These are phyloP conservation scores for Euryodendron excelsum DNA, from an alignment of 148 eudicot genomes.

Conservation along the genomic window DNA sequence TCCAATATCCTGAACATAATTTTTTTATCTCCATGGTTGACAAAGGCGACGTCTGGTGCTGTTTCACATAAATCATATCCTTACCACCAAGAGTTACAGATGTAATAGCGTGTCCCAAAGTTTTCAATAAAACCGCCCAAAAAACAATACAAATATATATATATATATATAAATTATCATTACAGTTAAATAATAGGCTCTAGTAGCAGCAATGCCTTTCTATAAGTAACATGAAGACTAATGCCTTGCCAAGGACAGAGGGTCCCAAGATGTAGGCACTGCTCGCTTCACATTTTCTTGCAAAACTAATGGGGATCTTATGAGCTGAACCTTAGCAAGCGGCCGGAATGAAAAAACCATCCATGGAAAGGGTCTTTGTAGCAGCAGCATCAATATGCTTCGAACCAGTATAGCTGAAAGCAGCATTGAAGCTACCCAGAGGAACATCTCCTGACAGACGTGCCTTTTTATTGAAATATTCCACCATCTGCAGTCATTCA, in stretches of 20 bases:
- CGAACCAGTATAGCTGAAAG: slow-evolving; percentile 82
- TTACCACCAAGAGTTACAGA: slow-evolving; percentile 92
- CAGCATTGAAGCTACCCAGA: slow-evolving; percentile 90
- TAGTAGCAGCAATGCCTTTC: neutral
- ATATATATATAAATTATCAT: neutral
- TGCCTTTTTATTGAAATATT: slow-evolving; percentile 68
- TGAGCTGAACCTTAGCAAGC: slow-evolving; percentile 62
- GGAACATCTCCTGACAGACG: slow-evolving; percentile 58
- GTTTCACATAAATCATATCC: slow-evolving; percentile 82
- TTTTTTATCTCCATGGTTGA: slow-evolving; percentile 68
- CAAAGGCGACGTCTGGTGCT: slow-evolving; percentile 75
- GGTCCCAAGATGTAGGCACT: slow-evolving; percentile 82
- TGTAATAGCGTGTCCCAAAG: slow-evolving; percentile 83
- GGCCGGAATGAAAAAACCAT: slow-evolving; percentile 72
- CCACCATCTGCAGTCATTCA: slow-evolving; percentile 68
- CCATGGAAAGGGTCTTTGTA: slow-evolving; percentile 72
- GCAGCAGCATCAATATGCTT: slow-evolving; percentile 66
- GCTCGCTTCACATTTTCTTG: slow-evolving; percentile 65
- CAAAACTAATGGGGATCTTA: slow-evolving; percentile 42
- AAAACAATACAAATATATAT: neutral
- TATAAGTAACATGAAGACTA: slow-evolving; percentile 9
- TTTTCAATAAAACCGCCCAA: slow-evolving; percentile 72
- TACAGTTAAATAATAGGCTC: neutral
- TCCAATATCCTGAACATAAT: slow-evolving; percentile 81
- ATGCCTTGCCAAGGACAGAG: slow-evolving; percentile 82